Percentiles rank a stretch among this genome's conserved stretches.
Conservation (phyloP, 805 yeast genomes). For the Metschnikowia shivogae region DNA sequence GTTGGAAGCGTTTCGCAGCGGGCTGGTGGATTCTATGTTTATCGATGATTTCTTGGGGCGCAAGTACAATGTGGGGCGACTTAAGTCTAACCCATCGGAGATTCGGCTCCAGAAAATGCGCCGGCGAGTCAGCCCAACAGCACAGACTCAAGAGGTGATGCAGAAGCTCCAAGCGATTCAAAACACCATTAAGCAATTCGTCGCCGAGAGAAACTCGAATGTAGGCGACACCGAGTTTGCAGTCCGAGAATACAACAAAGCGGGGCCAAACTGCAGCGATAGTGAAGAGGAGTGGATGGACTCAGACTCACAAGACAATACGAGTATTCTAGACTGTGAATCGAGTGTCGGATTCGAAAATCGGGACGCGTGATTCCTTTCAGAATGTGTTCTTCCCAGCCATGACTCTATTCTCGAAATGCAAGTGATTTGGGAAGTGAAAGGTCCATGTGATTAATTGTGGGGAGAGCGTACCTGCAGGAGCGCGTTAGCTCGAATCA, state of each 20-base stretch:
- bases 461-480: neutral
- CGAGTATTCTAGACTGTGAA: constrained; percentile 1
- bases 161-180: constrained; percentile 7
- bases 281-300: constrained; percentile 4
- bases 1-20: constrained; percentile 32
- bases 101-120: constrained; percentile 6
- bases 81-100: constrained; percentile 3
- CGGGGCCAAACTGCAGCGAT: neutral
- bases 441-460: neutral
- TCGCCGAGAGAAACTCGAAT: neutral
- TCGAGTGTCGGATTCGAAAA: neutral
- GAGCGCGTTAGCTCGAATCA: neutral
- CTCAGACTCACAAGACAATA: neutral
- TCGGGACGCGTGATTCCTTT: neutral
- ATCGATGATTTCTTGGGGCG: constrained; percentile 31
- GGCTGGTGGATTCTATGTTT: constrained; percentile 37
- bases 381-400: no score
- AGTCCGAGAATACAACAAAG: constrained; percentile 7
- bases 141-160: constrained; percentile 7
- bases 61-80: constrained; percentile 21
- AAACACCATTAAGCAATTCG: constrained; percentile 3
- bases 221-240: constrained; percentile 2
- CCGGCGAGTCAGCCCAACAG: constrained; percentile 3
- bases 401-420: no score
- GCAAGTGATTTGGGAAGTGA: neutral